phyloP scores from a whole-genome alignment of 768 basidiomycete genomes.

The Infundibulicybe gibba region DNA sequence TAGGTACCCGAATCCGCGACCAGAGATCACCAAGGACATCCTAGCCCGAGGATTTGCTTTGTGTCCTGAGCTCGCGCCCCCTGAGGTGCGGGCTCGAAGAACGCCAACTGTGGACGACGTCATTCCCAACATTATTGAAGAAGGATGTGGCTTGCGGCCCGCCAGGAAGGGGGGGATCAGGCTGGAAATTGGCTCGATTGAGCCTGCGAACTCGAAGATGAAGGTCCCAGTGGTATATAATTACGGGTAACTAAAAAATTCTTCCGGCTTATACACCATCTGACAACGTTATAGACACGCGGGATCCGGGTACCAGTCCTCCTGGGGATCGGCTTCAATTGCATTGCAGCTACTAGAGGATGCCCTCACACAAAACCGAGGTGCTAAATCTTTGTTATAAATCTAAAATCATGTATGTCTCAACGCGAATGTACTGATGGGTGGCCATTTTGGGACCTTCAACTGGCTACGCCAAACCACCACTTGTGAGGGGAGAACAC shows the following conservation, averaged over 20 bases:
- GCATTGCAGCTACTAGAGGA: constrained; percentile 44
- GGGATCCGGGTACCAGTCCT: constrained; percentile 59
- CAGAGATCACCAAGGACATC: constrained; percentile 55
- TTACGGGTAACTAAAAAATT: constrained; percentile 46
- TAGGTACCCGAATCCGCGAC: constrained; percentile 58
- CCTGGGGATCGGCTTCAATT: constrained; percentile 59
- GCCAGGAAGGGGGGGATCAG: constrained; percentile 55
- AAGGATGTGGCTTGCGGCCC: constrained; percentile 54
- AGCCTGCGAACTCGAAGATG: constrained; percentile 12
- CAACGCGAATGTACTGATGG: neutral
- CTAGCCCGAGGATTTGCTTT: constrained; percentile 43
- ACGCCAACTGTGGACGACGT: constrained; percentile 47
- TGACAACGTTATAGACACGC: constrained; percentile 41
- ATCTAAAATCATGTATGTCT: neutral
- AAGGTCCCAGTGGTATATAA: constrained; percentile 55
- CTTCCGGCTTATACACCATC: neutral
- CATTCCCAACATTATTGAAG: constrained; percentile 43
- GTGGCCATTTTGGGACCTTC: constrained; percentile 4
- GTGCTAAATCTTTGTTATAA: neutral
- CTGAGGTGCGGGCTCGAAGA: constrained; percentile 33
- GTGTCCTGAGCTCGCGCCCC: constrained; percentile 48
- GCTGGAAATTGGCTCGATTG: constrained; percentile 41
- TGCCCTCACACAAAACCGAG: constrained; percentile 20
- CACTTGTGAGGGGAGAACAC: constrained; percentile 31
- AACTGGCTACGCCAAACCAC: constrained; percentile 34